These are phyloP conservation scores for Verbena officinalis DNA, from an alignment of 257 asterid genomes.

Conservation along the genomic window DNA sequence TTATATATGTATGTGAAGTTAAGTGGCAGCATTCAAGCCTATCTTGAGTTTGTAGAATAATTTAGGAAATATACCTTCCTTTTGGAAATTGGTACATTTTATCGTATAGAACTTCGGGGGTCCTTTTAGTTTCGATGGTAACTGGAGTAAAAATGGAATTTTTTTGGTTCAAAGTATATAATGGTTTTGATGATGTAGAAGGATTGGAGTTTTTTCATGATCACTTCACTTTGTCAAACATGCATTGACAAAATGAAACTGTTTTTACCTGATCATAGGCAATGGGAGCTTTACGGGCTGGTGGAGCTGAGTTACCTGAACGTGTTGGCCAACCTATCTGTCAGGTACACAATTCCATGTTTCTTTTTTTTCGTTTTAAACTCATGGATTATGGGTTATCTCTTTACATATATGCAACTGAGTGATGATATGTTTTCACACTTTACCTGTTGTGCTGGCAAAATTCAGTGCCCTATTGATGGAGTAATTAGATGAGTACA, in stretches of 20 bases:
- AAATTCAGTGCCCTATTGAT: not conserved
- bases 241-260: slow-evolving; percentile 18
- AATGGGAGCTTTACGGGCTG: slow-evolving; percentile 46
- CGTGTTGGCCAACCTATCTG: slow-evolving; percentile 70
- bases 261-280: slow-evolving; percentile 40
- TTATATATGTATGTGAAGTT: slow-evolving; percentile 33
- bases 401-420: too few species aligned
- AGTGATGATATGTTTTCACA: too few species aligned
- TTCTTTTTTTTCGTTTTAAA: too few species aligned
- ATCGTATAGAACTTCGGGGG: slow-evolving; percentile 13
- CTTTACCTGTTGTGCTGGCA: not conserved
- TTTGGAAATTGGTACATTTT: slow-evolving; percentile 21
- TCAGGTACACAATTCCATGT: slow-evolving; percentile 51
- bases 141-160: slow-evolving; percentile 14
- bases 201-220: not conserved
- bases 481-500: slow-evolving; percentile 10
- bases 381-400: too few species aligned
- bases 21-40: slow-evolving; percentile 16
- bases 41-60: slow-evolving; percentile 13
- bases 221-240: slow-evolving; percentile 20
- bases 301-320: slow-evolving; percentile 60
- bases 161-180: slow-evolving; percentile 20
- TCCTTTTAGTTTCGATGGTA: slow-evolving; percentile 18
- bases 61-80: slow-evolving; percentile 13
- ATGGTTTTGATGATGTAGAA: not conserved